phyloP scores from a whole-genome alignment of 345 rosid genomes.

The Eucalyptus tenuipes region DNA sequence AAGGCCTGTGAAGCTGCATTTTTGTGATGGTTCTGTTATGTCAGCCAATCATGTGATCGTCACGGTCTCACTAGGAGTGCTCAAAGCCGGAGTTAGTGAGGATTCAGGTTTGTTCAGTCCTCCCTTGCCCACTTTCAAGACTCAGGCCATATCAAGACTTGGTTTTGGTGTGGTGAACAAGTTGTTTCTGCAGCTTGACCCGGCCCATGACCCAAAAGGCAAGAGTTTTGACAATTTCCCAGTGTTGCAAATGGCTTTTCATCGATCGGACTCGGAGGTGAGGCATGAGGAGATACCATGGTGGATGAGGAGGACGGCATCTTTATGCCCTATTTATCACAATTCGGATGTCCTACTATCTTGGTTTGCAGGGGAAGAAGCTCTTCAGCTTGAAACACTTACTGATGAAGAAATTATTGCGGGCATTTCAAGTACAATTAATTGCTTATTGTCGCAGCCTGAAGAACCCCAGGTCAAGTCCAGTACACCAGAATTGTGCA shows the following conservation, averaged over 20 bases:
- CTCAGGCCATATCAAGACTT: constrained; percentile 63
- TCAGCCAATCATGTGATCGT: constrained; percentile 83
- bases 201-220: background rate
- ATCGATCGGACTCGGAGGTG: constrained; percentile 33
- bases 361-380: constrained; percentile 98
- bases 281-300: constrained; percentile 57
- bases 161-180: constrained; percentile 96
- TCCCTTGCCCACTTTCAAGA: constrained; percentile 65
- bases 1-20: constrained; percentile 68
- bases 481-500: constrained; percentile 6
- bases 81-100: constrained; percentile 54
- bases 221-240: constrained; percentile 26
- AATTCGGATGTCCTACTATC: constrained; percentile 63
- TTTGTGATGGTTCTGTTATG: constrained; percentile 65
- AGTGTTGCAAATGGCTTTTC: constrained; percentile 62
- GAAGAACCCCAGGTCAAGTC: background rate
- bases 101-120: constrained; percentile 64
- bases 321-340: constrained; percentile 59
- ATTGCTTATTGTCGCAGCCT: constrained; percentile 24
- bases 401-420: constrained; percentile 58
- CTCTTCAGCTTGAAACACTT: constrained; percentile 70
- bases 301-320: constrained; percentile 95
- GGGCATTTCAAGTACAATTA: constrained; percentile 51
- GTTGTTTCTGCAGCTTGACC: constrained; percentile 46
- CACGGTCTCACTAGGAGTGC: constrained; percentile 84